phyloP scores from a whole-genome alignment of 2,329 filamentous ascomycete species.

The Rhynchosporium graminicola region DNA sequence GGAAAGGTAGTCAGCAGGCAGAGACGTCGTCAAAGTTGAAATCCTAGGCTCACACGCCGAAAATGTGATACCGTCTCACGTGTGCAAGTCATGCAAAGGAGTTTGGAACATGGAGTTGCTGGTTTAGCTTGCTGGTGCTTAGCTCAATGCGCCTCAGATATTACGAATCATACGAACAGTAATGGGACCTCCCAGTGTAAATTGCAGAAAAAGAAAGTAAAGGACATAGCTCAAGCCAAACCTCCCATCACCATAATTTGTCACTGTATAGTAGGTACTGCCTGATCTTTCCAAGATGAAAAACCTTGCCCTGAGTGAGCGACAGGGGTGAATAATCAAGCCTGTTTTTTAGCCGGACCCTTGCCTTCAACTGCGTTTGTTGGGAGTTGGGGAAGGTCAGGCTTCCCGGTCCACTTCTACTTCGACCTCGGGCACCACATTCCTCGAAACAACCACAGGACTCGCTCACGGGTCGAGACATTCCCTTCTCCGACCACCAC shows the following conservation, averaged over 20 bases:
- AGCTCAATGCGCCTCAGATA: conserved; percentile 6
- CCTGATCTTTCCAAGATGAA: not conserved
- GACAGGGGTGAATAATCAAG: too few species aligned
- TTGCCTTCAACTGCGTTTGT: too few species aligned
- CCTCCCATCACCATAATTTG: too few species aligned
- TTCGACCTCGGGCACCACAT: not conserved
- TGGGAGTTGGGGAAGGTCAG: too few species aligned
- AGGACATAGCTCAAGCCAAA: too few species aligned
- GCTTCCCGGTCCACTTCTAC: not conserved
- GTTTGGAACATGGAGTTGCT: not conserved
- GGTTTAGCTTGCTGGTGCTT: conserved; percentile 11
- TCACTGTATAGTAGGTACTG: too few species aligned
- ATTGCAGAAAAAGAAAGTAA: too few species aligned
- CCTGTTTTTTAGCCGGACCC: too few species aligned
- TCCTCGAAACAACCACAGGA: conserved; percentile 11
- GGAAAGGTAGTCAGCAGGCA: conserved; percentile 30
- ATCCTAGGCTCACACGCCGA: not conserved
- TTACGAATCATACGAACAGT: conserved; percentile 9
- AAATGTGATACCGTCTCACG: conserved; percentile 4
- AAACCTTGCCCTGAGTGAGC: too few species aligned
- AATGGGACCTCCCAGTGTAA: conserved; percentile 6
- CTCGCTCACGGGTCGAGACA: conserved; percentile 8
- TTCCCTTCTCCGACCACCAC: not conserved
- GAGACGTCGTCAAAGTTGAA: not conserved
- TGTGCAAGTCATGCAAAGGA: conserved; percentile 1